A percentile compares a stretch with the other conserved stretches of the same genome.
Evolutionary conservation across 306 rosid genomes (phyloP).

Genomic region (Fagus crenata): DNA sequence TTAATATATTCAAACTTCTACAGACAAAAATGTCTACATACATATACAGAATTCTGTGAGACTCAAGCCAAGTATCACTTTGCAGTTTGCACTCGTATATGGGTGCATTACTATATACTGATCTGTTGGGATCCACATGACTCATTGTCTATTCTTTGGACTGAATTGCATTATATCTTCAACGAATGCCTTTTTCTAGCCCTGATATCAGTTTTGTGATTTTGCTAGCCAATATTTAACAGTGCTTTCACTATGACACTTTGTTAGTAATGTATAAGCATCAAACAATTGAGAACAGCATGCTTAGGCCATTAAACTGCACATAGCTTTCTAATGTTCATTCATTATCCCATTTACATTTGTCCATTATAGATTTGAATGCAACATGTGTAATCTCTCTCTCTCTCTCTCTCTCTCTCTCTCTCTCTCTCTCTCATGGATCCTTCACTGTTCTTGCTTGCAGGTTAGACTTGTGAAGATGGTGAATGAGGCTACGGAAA

Average conservation of each 20-base stretch:
- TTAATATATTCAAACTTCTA: neutral
- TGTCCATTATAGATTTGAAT: neutral
- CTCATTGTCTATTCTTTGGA: neutral
- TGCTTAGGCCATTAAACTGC: too few species aligned
- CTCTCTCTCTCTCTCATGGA: neutral
- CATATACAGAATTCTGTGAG: neutral
- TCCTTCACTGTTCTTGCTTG: slow-evolving; percentile 23
- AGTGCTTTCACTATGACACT: neutral
- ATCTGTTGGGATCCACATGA: neutral
- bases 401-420: neutral
- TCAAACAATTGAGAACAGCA: too few species aligned
- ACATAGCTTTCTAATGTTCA: too few species aligned
- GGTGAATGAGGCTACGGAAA: slow-evolving; percentile 81
- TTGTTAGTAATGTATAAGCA: neutral
- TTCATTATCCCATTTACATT: neutral
- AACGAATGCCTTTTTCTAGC: neutral
- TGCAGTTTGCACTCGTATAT: too few species aligned
- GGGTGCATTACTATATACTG: neutral
- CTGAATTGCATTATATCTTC: neutral
- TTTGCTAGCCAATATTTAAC: neutral
- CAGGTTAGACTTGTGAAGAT: slow-evolving; percentile 75
- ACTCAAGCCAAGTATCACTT: neutral
- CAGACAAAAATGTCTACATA: neutral
- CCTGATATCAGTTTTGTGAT: neutral
- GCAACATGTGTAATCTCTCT: neutral